A percentile compares a stretch with the other conserved stretches of the same genome.
These are phyloP conservation scores for Gossypium herbaceum DNA, from an alignment of 345 rosid genomes.

Conservation along the genomic window DNA sequence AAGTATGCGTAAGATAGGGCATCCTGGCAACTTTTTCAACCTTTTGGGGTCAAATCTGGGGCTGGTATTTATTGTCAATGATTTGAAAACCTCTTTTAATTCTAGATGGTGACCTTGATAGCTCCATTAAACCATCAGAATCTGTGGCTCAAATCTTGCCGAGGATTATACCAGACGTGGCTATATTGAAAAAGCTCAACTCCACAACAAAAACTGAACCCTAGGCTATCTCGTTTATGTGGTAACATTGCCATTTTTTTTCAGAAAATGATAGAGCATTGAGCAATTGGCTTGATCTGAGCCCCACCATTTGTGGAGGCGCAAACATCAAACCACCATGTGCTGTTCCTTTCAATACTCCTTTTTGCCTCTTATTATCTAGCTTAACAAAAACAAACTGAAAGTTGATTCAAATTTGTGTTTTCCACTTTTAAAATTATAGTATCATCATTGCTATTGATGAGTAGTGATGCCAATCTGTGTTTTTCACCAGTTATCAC, in stretches of 20 bases:
- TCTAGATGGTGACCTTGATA: not conserved
- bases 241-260: not conserved
- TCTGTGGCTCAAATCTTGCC: constrained; percentile 12
- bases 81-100: not conserved
- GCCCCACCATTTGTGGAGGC: not conserved
- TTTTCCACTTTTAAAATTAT: no score
- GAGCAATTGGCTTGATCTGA: not conserved
- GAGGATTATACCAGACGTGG: constrained; percentile 15
- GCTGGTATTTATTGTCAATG: not conserved
- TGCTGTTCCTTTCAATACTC: not conserved
- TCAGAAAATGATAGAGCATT: not conserved
- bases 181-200: not conserved
- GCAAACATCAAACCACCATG: not conserved
- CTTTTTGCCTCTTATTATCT: not conserved
- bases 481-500: no score
- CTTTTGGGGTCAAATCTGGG: not conserved
- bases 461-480: no score
- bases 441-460: no score
- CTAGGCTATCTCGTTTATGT: constrained; percentile 2
- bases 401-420: no score
- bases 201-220: not conserved
- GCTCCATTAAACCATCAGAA: not conserved
- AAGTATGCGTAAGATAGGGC: no score
- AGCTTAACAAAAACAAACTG: no score
- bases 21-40: not conserved